Conservation (phyloP, 306 rosid species). For the Ziziphus jujuba region DNA sequence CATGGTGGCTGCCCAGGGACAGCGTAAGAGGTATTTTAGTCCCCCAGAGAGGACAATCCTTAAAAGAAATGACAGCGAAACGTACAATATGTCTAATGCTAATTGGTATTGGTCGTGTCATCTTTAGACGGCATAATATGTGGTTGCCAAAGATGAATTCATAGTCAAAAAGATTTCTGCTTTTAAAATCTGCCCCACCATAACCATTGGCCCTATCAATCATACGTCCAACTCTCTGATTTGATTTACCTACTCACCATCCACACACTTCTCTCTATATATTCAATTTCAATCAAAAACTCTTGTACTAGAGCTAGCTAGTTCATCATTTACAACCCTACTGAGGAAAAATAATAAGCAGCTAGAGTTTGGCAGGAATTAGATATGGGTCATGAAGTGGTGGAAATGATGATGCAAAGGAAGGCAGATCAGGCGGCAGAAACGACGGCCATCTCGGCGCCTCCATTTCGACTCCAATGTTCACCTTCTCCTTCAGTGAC, state of each 20-base stretch:
- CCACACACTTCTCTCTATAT: neutral
- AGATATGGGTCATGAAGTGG: constrained; percentile 16
- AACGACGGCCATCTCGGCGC: constrained; percentile 13
- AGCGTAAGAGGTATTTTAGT: too few relatives aligned
- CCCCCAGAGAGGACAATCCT: neutral
- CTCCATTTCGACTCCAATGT: constrained; percentile 7
- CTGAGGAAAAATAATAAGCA: too few relatives aligned
- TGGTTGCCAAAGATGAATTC: neutral
- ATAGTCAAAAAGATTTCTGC: constrained; percentile 14
- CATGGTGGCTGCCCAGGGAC: too few relatives aligned
- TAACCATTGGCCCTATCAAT: neutral
- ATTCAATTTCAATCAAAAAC: neutral
- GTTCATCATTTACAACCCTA: constrained; percentile 1
- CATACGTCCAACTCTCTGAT: neutral
- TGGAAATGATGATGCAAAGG: constrained; percentile 23
- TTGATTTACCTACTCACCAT: constrained; percentile 9
- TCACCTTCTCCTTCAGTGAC: constrained; percentile 33
- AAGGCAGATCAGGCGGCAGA: neutral
- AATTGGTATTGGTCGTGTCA: constrained; percentile 13
- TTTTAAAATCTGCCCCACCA: neutral
- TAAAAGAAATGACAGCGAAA: neutral
- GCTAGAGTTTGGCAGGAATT: neutral
- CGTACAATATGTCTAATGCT: neutral
- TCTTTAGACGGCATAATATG: constrained; percentile 4
- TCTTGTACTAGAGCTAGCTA: too few relatives aligned